These are phyloP conservation scores for Aspergillus persii DNA, from an alignment of 2,329 filamentous ascomycete species.

Conservation along the genomic window DNA sequence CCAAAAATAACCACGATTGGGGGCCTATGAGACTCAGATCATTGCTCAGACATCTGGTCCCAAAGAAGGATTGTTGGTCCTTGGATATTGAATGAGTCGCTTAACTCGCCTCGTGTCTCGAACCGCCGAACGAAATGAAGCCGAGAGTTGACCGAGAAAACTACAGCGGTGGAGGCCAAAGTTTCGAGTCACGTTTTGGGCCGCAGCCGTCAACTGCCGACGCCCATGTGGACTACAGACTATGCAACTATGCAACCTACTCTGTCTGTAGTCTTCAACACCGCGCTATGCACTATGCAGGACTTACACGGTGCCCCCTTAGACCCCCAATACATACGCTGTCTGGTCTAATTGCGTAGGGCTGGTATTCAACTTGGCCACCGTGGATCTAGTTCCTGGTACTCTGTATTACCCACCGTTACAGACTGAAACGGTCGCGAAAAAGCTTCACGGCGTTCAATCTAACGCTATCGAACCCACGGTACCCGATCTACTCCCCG, in stretches of 20 bases:
- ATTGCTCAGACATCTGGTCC: neutral
- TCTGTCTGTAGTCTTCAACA: no score
- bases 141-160: conserved; percentile 12
- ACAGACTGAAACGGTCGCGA: neutral
- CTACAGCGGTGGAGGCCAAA: conserved; percentile 1
- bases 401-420: neutral
- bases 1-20: neutral
- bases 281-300: no score
- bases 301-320: no score
- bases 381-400: neutral
- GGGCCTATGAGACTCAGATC: neutral
- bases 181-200: neutral
- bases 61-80: no score
- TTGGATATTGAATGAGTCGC: neutral
- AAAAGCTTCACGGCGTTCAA: neutral
- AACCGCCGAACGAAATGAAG: neutral
- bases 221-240: neutral
- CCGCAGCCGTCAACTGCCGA: neutral
- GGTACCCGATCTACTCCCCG: neutral
- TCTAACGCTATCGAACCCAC: neutral
- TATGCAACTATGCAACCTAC: neutral
- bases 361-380: neutral
- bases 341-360: no score
- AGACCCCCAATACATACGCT: no score
- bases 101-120: no score